phyloP scores from a whole-genome alignment of 1,284 basidiomycete species.

The Rhodotorula sp. region DNA sequence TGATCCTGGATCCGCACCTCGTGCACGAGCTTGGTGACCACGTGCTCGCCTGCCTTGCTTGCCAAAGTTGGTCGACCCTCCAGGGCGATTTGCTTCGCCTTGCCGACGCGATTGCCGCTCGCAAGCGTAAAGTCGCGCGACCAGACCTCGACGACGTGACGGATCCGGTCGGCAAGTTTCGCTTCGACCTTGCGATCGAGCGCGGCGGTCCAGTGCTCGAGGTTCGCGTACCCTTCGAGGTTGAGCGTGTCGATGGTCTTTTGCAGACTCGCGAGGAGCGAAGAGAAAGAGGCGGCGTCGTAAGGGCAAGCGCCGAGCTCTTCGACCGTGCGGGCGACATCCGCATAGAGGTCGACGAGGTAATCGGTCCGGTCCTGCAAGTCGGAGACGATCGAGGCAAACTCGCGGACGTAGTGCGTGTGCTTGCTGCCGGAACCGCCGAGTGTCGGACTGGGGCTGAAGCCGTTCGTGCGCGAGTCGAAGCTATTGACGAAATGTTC shows the following conservation, averaged over 20 bases:
- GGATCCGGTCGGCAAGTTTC: conserved; percentile 75
- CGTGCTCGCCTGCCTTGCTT: conserved; percentile 61
- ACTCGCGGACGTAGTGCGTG: conserved; percentile 89
- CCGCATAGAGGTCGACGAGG: conserved; percentile 85
- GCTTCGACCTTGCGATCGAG: conserved; percentile 83
- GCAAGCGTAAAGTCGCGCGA: conserved; percentile 70
- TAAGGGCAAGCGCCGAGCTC: conserved; percentile 86
- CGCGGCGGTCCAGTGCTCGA: conserved; percentile 92
- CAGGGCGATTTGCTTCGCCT: not conserved
- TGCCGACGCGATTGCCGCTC: conserved; percentile 33
- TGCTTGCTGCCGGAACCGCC: conserved; percentile 66
- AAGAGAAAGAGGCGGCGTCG: conserved; percentile 73
- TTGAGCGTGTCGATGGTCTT: conserved; percentile 92
- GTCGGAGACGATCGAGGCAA: conserved; percentile 85
- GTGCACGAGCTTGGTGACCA: conserved; percentile 79
- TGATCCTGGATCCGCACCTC: conserved; percentile 98
- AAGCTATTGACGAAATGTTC: conserved; percentile 94
- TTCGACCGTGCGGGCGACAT: conserved; percentile 78
- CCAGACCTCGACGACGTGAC: conserved; percentile 80
- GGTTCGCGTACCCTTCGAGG: conserved; percentile 92
- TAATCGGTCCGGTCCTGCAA: conserved; percentile 87
- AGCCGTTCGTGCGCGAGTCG: conserved; percentile 57
- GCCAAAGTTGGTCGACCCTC: no score
- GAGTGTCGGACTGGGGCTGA: conserved; percentile 39
- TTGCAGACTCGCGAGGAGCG: conserved; percentile 77